A percentile compares a stretch with the other conserved stretches of the same genome.
Conservation (phyloP, 106 monocot genomes). For the Iris macrosiphon region DNA sequence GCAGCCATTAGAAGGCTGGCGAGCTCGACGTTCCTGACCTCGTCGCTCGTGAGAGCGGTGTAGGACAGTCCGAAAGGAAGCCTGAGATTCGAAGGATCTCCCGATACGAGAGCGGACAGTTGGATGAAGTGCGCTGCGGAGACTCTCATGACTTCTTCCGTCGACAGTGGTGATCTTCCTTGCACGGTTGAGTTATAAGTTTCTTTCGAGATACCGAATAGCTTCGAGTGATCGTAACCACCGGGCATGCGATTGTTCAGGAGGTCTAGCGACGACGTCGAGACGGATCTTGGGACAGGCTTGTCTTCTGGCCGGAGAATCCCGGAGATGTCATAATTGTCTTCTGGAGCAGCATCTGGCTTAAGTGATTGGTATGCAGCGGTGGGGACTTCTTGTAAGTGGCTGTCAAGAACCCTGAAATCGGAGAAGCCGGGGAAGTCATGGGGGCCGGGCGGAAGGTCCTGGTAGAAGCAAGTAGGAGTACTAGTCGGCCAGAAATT, state of each 20-base stretch:
- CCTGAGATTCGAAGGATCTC: not conserved
- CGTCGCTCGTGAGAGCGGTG: not conserved
- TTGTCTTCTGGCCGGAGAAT: not conserved
- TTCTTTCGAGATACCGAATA: not conserved
- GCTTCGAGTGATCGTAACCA: not conserved
- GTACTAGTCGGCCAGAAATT: no score
- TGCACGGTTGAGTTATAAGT: not conserved
- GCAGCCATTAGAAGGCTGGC: conserved; percentile 8
- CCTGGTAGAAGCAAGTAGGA: no score
- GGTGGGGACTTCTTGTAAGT: no score
- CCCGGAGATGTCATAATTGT: conserved; percentile 3
- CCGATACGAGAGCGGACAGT: not conserved
- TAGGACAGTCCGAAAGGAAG: not conserved
- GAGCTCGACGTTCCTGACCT: conserved; percentile 3
- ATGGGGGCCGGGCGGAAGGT: no score
- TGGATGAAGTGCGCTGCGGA: conserved; percentile 7
- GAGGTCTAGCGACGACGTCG: not conserved
- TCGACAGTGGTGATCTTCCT: not conserved
- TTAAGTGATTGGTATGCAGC: no score
- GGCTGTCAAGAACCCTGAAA: no score
- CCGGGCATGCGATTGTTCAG: not conserved
- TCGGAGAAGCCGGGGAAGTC: no score
- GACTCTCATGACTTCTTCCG: conserved; percentile 10
- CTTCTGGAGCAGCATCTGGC: no score
- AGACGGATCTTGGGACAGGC: not conserved